Base-by-base conservation (phyloP, 2,329 filamentous ascomycete genomes). In the Cadophora malorum region DNA sequence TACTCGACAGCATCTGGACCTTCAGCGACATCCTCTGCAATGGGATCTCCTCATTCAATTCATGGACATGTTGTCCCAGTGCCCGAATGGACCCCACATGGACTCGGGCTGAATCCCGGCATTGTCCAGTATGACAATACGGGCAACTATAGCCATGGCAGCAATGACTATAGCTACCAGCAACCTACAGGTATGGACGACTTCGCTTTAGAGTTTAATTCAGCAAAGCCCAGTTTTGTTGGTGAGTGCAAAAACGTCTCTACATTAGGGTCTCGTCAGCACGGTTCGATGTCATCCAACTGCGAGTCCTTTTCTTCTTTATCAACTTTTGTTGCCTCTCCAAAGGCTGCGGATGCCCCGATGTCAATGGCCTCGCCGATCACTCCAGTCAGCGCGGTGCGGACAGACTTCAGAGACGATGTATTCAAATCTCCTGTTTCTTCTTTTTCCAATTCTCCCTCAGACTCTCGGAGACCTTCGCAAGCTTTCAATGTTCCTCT, bases 161-260 rank as follows among this genome's bases (percentile, higher is more conserved):
- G 73, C 35, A 74, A 73, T 70, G 75, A 77, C 25, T 78, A 76
- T 70, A 68, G 69, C 35, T 74, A 74, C 69, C 69, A 59, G 35
- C 56, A 71, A 65, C 35, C 72, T 67, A 64, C 76, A 75, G 75
- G 77, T 77, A 76, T 77, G 75, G 77, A 78, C 71, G 76, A 78
- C 28, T 78, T 78, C 67, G 73, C 72, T 73, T 73, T 76, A 72
- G 74, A 78, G 23, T 79, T 82, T 71, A 78, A 72, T 71, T 67
- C 79, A 41, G 79, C 81, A 69, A 79, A 82, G 69, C 74, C 79
- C 25, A 78, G 75, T 72, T 82, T 79, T 78, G 81, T 82, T 77
- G 81, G 81, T 83, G 78, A 82, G 80, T 82, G 67, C 75, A 68
- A 76, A 73, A 76, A 75, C 69, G 69, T 79, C 77, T 79, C 77